Conservation (phyloP, 2,329 filamentous ascomycete species). For the Mycosphaerella arachidis region DNA sequence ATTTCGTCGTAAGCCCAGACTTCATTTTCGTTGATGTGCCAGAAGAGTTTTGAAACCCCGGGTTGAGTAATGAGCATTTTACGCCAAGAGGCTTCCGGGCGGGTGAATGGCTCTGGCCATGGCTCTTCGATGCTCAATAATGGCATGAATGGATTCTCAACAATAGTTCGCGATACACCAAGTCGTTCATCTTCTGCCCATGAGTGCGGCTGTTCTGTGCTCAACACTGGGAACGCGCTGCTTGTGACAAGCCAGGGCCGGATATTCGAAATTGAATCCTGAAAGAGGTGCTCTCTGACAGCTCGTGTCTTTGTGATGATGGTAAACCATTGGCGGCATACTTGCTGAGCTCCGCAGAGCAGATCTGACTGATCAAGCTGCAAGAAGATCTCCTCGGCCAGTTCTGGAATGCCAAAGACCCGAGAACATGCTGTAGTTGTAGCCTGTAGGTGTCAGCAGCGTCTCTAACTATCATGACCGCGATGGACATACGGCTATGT, state of each 20-base stretch:
- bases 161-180: too few relatives aligned
- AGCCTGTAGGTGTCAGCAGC: neutral
- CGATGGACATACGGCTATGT: neutral
- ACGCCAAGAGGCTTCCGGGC: neutral
- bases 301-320: neutral
- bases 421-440: neutral
- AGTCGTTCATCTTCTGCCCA: too few relatives aligned
- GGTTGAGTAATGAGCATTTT: neutral
- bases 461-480: neutral
- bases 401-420: slow-evolving; percentile 20
- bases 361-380: slow-evolving; percentile 5
- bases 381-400: slow-evolving; percentile 27
- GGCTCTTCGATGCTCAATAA: neutral
- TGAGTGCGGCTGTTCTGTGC: too few relatives aligned
- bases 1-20: neutral
- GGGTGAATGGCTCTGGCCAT: neutral
- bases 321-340: slow-evolving; percentile 10
- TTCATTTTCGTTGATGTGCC: neutral
- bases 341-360: slow-evolving; percentile 8
- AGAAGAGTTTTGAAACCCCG: neutral
- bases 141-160: neutral
- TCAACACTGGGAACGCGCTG: neutral
- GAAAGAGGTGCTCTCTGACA: neutral
- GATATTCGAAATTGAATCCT: neutral
- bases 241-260: neutral